Conservation (phyloP, 2,329 filamentous ascomycete species). For the Fusarium torulosum region DNA sequence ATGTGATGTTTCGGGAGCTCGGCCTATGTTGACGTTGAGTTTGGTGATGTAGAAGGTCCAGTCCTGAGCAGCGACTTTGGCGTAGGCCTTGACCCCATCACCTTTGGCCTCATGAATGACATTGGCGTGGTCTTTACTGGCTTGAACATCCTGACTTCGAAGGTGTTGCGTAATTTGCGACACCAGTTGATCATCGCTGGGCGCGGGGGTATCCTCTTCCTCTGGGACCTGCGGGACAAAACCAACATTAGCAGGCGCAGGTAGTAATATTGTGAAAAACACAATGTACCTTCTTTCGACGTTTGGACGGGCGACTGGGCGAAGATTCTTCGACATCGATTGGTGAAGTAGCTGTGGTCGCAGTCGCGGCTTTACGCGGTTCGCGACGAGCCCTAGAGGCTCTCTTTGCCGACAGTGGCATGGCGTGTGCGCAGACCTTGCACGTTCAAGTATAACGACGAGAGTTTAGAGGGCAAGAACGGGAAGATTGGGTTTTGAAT, state of each 20-base stretch:
- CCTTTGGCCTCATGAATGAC: conserved; percentile 71
- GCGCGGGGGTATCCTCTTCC: conserved; percentile 55
- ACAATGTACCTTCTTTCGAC: conserved; percentile 69
- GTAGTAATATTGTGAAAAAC: background rate
- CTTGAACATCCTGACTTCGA: conserved; percentile 65
- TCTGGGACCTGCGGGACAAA: conserved; percentile 53
- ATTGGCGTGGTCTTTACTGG: conserved; percentile 73
- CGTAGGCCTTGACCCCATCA: conserved; percentile 78
- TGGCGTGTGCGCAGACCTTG: conserved; percentile 37
- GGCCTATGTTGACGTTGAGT: conserved; percentile 80
- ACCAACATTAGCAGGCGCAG: conserved; percentile 31
- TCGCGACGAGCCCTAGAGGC: conserved; percentile 56
- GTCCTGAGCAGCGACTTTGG: conserved; percentile 83
- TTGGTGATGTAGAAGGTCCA: conserved; percentile 89
- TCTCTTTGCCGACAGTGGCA: conserved; percentile 57
- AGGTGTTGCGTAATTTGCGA: conserved; percentile 68
- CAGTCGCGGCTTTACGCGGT: conserved; percentile 53
- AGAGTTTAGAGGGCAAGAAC: conserved; percentile 3
- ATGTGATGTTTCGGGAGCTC: conserved; percentile 67
- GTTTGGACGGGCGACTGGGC: conserved; percentile 72
- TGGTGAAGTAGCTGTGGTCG: conserved; percentile 51
- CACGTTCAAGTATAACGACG: conserved; percentile 9
- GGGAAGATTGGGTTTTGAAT: conserved; percentile 1
- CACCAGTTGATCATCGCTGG: conserved; percentile 68
- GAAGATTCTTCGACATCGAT: conserved; percentile 66